Evolutionary conservation across 352 stramenopile species (phyloP).

Genomic region (Blastocystis sp.): DNA sequence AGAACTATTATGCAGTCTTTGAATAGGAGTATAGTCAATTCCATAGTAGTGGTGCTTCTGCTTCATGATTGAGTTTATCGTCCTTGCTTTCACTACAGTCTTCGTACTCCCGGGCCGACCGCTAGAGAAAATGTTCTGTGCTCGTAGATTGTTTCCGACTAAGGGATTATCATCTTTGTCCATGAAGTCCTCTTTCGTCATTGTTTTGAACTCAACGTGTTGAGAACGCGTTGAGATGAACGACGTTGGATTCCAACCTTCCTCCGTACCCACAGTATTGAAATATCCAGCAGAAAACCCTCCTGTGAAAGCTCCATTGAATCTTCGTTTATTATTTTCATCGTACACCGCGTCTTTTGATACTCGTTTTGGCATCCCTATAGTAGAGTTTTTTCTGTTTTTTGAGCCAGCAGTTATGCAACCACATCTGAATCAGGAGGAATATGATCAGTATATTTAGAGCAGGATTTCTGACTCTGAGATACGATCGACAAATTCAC

Average conservation of each 20-base stretch:
- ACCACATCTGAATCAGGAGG: neutral
- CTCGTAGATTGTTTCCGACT: constrained; percentile 66
- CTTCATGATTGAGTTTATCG: constrained; percentile 8
- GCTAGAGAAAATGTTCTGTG: constrained; percentile 15
- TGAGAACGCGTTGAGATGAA: constrained; percentile 75
- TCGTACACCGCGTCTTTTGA: constrained; percentile 65
- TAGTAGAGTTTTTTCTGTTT: neutral
- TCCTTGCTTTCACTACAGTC: constrained; percentile 5
- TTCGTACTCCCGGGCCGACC: neutral
- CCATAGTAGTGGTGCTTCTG: constrained; percentile 41
- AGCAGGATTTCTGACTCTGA: neutral
- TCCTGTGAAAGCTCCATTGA: constrained; percentile 86
- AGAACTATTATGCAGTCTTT: neutral
- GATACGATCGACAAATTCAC: constrained; percentile 52
- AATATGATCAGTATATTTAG: constrained; percentile 25
- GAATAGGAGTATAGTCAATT: constrained; percentile 26
- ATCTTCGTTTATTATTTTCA: constrained; percentile 69
- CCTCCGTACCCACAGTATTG: constrained; percentile 81
- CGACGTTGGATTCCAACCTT: constrained; percentile 77
- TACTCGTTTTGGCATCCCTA: constrained; percentile 44
- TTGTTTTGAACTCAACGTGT: constrained; percentile 35
- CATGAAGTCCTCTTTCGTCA: constrained; percentile 81
- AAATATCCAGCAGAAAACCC: constrained; percentile 86
- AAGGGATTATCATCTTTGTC: constrained; percentile 84
- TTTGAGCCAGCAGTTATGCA: neutral